Conservation (phyloP, 2,329 filamentous ascomycete genomes). For the Cyphellophora europaea region DNA sequence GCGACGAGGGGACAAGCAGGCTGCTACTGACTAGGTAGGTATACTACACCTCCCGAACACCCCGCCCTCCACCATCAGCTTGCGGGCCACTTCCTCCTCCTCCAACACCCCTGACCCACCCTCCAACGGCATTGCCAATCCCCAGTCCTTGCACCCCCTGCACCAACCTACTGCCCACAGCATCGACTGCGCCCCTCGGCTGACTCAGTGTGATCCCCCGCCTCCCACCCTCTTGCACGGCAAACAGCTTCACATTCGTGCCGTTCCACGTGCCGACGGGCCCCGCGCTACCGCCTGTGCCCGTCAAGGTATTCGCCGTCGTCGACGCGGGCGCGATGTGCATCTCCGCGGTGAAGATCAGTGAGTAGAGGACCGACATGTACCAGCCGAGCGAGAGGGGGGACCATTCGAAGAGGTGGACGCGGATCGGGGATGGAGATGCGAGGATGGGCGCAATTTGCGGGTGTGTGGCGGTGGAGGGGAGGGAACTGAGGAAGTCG, state of each 20-base stretch:
- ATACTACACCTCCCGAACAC: too few species aligned
- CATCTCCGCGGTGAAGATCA: conserved; percentile 87
- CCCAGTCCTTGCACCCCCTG: conserved; percentile 77
- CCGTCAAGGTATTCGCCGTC: conserved; percentile 17
- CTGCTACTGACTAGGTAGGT: too few species aligned
- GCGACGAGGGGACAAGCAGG: too few species aligned
- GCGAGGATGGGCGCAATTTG: conserved; percentile 56
- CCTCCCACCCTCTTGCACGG: conserved; percentile 67
- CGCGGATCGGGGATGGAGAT: conserved; percentile 63
- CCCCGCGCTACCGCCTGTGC: conserved; percentile 52
- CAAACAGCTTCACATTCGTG: conserved; percentile 78
- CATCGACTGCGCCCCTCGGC: conserved; percentile 84
- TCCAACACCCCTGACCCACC: conserved; percentile 18
- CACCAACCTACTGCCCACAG: conserved; percentile 82
- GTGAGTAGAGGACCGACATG: conserved; percentile 85
- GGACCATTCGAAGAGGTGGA: conserved; percentile 93
- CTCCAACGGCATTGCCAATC: conserved; percentile 42
- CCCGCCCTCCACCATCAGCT: too few species aligned
- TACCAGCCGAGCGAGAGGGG: conserved; percentile 89
- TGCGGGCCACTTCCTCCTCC: conserved; percentile 6
- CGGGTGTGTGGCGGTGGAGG: conserved; percentile 37
- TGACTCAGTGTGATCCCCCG: conserved; percentile 73
- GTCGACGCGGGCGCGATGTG: conserved; percentile 41
- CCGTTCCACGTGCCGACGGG: conserved; percentile 92
- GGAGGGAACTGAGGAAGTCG: conserved; percentile 34